Base-by-base conservation (phyloP, 208 protist species). In the Trypanosoma platydactyli region DNA sequence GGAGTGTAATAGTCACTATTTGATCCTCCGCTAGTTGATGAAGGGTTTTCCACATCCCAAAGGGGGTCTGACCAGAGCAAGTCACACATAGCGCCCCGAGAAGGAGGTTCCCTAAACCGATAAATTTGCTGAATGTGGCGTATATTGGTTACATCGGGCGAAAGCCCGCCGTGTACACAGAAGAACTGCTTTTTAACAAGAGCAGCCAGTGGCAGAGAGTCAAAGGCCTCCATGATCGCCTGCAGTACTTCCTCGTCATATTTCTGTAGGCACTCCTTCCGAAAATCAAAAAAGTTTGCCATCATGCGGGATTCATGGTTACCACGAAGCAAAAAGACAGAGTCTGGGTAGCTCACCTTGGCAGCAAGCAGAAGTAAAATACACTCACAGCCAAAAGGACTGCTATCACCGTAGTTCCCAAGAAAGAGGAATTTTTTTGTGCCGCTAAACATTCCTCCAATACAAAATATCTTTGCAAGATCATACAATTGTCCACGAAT, bases 21-120 rank as follows among this genome's bases (percentile, higher is more conserved):
- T 27, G 64, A 98, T 98, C 6, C 88, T 98, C 54, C 41, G 25
- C 38, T 29, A 59, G 70, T 35, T 6, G 62, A 98, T 91, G 29
- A 92, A 82, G 80, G 73, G 64, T 91, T 91, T 44, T 89, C 80
- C 3, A 86, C 85, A 73, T 94, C 88, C 84, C 84, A 94, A 64
- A 99, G 96, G 6, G 99, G 99, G 78, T 99, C 98, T 12, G 97
- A 95, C 98, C 98, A 99, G 5, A 99, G 79, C 33, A 99, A 80
- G 71, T 99, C 99, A 86, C 98, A 99, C 55, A 99, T 91, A 13
- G 99, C 84, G 11, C 98, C 96, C 35, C 79, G 89, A 61, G 99
- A 94, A n/a, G 98, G 98, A 9, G 99, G 91, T 66, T 99, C 97
- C 20, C 97, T 98, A 51, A 99, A 99, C 6, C 99, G 87, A 38